Base-by-base conservation (phyloP, 108 stramenopile species). In the Mayamaea pseudoterrestris region DNA sequence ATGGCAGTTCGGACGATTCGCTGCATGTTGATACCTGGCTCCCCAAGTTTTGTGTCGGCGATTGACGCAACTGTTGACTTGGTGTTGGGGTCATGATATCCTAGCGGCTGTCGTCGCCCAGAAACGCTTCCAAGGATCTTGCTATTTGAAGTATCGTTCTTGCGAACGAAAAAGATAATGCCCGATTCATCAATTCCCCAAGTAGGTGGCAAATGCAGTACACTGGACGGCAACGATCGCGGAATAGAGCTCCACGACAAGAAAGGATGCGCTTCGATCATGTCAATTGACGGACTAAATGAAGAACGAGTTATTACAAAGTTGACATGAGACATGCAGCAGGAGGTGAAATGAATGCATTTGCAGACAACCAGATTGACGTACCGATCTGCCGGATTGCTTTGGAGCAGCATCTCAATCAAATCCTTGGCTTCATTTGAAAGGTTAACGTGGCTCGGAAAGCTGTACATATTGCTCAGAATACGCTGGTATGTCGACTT, bases 401-500 rank as follows among this genome's bases (percentile, higher is more conserved):
- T 73, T 65, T 95, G 89, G 2, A 98, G 78, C 82, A 96, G 88
- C 6, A 65, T 58, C n/a, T 61, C 41, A 27, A 98, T 90, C 20
- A 99, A 65, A 34, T 76, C 65, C 41, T 83, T 80, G 5, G 95
- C 96, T 41, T 74, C 44, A 1, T 67, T 66, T 18, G 87, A 86
- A 27, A 99, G 76, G 21, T 64, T 41, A 5, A 88, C 51, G 29
- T 76, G 35, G 1, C 51, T 58, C 2, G 98, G 98, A 55, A 94
- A 99, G 34, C 62, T 59, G 68, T 96, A 99, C 31, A 87, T 71
- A 63, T 97, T 97, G 16, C 77, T 71, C 45, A 95, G 49, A 44
- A 99, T 99, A 28, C 96, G 80, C 9, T 92, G 83, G 61, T 99
- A 99, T 2, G 98, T 99, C 2, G 91, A 81, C 67, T 99, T 96